Percentiles rank a stretch among this genome's conserved stretches.
phyloP scores from a whole-genome alignment of 2,329 filamentous ascomycete species.

The Bipolaris victoriae region DNA sequence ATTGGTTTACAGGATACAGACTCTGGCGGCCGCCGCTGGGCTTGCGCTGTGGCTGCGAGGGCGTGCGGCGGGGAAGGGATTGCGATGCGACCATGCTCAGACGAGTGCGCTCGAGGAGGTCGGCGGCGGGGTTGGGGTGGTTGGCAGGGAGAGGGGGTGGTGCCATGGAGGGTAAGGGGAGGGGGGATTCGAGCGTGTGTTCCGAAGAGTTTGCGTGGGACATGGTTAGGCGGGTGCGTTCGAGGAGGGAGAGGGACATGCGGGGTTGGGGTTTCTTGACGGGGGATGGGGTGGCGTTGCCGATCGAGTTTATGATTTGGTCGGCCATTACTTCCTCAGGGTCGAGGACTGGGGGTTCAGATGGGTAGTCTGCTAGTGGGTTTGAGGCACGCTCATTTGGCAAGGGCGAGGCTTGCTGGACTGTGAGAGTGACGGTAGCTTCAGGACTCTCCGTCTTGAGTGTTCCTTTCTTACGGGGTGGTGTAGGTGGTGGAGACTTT shows the following conservation, averaged over 20 bases:
- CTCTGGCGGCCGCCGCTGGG: slow-evolving; percentile 21
- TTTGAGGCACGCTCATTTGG: slow-evolving; percentile 9
- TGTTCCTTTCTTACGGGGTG: slow-evolving; percentile 11
- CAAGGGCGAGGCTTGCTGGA: slow-evolving; percentile 11
- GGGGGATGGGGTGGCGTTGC: slow-evolving; percentile 50
- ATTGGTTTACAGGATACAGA: slow-evolving; percentile 61
- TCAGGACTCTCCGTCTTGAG: slow-evolving; percentile 8
- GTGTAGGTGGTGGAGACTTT: slow-evolving; percentile 14
- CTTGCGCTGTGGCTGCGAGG: slow-evolving; percentile 22
- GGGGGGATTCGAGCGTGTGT: slow-evolving; percentile 34
- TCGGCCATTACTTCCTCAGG: slow-evolving; percentile 45
- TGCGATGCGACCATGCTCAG: slow-evolving; percentile 73
- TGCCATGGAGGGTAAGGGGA: slow-evolving; percentile 20
- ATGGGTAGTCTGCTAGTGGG: slow-evolving; percentile 23
- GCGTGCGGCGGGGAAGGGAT: slow-evolving; percentile 44
- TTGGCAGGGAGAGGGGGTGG: slow-evolving; percentile 20
- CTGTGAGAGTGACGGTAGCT: slow-evolving; percentile 7
- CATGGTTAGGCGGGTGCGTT: slow-evolving; percentile 57
- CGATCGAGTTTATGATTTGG: slow-evolving; percentile 50
- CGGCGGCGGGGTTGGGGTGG: slow-evolving; percentile 39
- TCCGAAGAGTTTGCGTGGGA: slow-evolving; percentile 40
- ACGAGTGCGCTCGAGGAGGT: slow-evolving; percentile 74
- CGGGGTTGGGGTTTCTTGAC: slow-evolving; percentile 47
- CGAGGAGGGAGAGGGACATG: slow-evolving; percentile 53
- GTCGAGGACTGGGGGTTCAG: slow-evolving; percentile 26